Evolutionary conservation across 2,329 filamentous ascomycete species (phyloP).

Genomic region (Allantophomopsis lycopodina): DNA sequence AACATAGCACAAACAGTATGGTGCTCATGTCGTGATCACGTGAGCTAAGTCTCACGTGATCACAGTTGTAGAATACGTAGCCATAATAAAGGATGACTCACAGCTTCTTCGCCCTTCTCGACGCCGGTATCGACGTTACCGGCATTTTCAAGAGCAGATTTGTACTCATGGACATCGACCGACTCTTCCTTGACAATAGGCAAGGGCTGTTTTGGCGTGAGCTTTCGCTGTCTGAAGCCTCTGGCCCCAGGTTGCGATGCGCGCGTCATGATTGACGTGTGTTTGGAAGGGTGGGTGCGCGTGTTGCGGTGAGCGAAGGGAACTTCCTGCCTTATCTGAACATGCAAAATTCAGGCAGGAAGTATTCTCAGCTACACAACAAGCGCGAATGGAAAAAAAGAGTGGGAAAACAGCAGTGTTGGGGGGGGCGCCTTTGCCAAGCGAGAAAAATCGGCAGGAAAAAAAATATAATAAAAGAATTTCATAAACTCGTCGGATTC

Average conservation of each 20-base stretch:
- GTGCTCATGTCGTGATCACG: neutral
- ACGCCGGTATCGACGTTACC: conserved; percentile 88
- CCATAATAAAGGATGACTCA: conserved; percentile 37
- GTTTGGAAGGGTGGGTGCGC: neutral
- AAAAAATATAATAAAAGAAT: too few relatives aligned
- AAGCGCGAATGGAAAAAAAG: too few relatives aligned
- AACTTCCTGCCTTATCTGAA: too few relatives aligned
- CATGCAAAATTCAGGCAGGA: too few relatives aligned
- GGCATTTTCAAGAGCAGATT: conserved; percentile 61
- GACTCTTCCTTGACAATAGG: conserved; percentile 71
- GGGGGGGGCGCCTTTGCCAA: too few relatives aligned
- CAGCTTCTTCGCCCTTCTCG: conserved; percentile 93
- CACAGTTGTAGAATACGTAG: conserved; percentile 9
- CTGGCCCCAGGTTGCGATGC: neutral
- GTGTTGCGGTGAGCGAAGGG: too few relatives aligned
- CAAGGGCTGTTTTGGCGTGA: conserved; percentile 1
- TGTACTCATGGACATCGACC: conserved; percentile 76
- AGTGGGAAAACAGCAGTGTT: too few relatives aligned
- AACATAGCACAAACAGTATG: neutral
- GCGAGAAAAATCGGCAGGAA: too few relatives aligned
- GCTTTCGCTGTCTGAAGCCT: neutral
- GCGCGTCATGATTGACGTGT: conserved; percentile 1
- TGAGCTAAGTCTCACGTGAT: conserved; percentile 8
- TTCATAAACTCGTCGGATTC: too few relatives aligned
- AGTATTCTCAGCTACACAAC: too few relatives aligned